Evolutionary conservation across 2,329 filamentous ascomycete species (phyloP), one percentile per base, ranked within the genome.

Genomic region (Fusarium miscanthi): DNA sequence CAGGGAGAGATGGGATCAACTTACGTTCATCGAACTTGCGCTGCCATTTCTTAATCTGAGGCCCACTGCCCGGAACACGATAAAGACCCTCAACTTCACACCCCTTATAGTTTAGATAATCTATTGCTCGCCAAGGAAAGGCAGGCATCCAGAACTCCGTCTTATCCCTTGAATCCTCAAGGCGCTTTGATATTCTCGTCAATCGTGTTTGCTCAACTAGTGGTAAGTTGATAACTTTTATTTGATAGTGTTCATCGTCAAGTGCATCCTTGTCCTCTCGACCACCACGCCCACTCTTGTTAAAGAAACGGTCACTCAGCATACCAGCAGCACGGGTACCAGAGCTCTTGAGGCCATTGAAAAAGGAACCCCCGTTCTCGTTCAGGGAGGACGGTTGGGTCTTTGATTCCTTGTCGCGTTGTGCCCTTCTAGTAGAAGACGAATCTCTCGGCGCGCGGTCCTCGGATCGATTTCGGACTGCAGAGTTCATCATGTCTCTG

Each of bases 91-190:
- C 95, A 42, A 97, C 94, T 78, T 98, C 95, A 76, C 93, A 96
- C 42, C 94, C 94, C 79, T 96, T 97, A 82, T 95, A 96, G 81
- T 98, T 98, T 58, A 98, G 86, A 80, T 97, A 98, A 83, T 98
- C 95, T 73, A 98, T 98, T 65, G 94, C 97, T 71, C 95, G 89
- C 93, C 95, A 98, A 1, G 95, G 95, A 65, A 98, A 91, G 11
- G 94, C 93, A 17, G 95, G 95, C 95, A 98, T 97, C 95, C 95
- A 98, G 79, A 97, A 98, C 79, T 98, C 95, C 1, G 95, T 98
- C 86, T 98, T 98, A 79, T 98, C 95, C 70, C 92, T 90, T 14
- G 95, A 97, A 68, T 93, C 90, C 78, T 97, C 94, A 46, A 98
- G 85, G 35, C 92, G 90, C 82, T 95, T 97, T 12, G 94, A 97